A percentile compares a stretch with the other conserved stretches of the same genome.
phyloP scores from a whole-genome alignment of 192 early-diverging fungal species.

The Rhizophagus prolifer region DNA sequence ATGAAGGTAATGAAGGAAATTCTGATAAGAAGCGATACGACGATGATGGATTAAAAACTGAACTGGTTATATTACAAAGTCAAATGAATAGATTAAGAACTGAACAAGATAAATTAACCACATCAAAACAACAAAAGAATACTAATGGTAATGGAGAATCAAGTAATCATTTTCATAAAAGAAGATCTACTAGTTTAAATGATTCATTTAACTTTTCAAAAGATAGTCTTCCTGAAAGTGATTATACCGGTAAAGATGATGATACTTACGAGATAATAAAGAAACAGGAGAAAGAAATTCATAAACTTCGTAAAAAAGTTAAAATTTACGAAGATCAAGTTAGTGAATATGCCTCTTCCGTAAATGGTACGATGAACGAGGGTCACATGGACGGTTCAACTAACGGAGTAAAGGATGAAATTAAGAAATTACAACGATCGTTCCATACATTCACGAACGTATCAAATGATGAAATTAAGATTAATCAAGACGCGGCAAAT shows the following conservation, averaged over 20 bases:
- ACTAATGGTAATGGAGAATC: background rate
- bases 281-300: background rate
- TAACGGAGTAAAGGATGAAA: background rate
- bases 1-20: background rate
- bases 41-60: slow-evolving; percentile 13
- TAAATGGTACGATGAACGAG: background rate
- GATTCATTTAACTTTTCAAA: background rate
- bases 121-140: background rate
- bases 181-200: background rate
- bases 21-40: background rate
- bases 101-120: slow-evolving; percentile 1
- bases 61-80: slow-evolving; percentile 15
- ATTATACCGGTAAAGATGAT: background rate
- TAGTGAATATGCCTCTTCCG: background rate
- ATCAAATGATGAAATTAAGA: background rate
- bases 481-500: background rate
- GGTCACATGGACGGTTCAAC: background rate
- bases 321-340: background rate
- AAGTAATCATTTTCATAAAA: background rate
- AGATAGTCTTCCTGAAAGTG: background rate
- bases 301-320: background rate
- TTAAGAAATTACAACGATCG: background rate
- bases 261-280: background rate
- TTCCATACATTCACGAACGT: background rate
- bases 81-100: slow-evolving; percentile 1